Evolutionary conservation across 164 flowering plant species (phyloP).

Genomic region (Magnolia sinica): DNA sequence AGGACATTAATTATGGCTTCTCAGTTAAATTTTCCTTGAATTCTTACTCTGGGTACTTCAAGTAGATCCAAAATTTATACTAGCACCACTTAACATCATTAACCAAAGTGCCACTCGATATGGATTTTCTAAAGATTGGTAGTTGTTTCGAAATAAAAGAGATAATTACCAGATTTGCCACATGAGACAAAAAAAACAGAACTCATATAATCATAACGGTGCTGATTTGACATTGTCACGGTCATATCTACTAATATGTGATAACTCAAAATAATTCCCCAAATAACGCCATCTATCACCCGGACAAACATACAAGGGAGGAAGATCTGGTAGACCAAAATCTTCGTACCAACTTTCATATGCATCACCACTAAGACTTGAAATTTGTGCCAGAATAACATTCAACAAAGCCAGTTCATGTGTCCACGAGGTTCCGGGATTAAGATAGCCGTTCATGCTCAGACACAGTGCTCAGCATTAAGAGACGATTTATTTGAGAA

Average conservation of each 20-base stretch:
- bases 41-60: conserved; percentile 21
- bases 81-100: conserved; percentile 4
- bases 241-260: too few relatives aligned
- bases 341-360: background rate
- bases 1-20: conserved; percentile 66
- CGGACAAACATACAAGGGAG: background rate
- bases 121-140: background rate
- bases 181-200: background rate
- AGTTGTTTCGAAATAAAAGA: background rate
- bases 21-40: conserved; percentile 47
- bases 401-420: too few relatives aligned
- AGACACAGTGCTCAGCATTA: background rate
- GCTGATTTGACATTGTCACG: too few relatives aligned
- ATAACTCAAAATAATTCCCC: background rate
- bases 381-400: too few relatives aligned
- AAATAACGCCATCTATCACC: background rate
- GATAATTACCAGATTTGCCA: background rate
- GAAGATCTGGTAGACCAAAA: background rate
- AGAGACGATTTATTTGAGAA: background rate
- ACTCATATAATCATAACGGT: too few relatives aligned
- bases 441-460: background rate
- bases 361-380: too few relatives aligned
- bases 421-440: too few relatives aligned
- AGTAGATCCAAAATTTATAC: conserved; percentile 9
- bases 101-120: background rate